Evolutionary conservation across 2,329 filamentous ascomycete genomes (phyloP).

Genomic region (Colletotrichum destructivum): DNA sequence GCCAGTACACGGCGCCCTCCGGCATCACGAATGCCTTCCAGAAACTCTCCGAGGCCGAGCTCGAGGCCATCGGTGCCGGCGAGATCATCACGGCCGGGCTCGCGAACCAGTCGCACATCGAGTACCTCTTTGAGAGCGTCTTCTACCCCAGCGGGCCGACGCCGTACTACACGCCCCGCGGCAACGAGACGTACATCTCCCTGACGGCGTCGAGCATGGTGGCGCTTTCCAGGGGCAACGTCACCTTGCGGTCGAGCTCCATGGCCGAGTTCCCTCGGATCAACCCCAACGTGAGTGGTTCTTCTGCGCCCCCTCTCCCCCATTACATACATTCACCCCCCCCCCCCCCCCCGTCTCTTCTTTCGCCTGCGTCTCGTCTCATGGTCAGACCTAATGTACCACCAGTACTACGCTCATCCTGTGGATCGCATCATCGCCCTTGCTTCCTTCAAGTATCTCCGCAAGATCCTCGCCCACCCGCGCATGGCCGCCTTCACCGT

Average conservation of each 20-base stretch:
- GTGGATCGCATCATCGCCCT: slow-evolving; percentile 52
- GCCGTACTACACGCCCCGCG: slow-evolving; percentile 46
- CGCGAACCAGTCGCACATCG: slow-evolving; percentile 47
- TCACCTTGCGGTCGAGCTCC: slow-evolving; percentile 43
- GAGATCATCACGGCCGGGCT: slow-evolving; percentile 44
- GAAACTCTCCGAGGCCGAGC: slow-evolving; percentile 43
- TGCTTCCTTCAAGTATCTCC: slow-evolving; percentile 52
- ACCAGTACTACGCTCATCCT: slow-evolving; percentile 46
- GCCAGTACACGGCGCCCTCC: slow-evolving; percentile 46
- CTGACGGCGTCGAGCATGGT: slow-evolving; percentile 47
- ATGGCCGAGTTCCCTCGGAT: slow-evolving; percentile 46
- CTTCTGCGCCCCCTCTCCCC: no score
- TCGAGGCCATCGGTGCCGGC: slow-evolving; percentile 44
- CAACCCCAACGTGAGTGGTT: slow-evolving; percentile 45
- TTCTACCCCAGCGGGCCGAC: slow-evolving; percentile 49
- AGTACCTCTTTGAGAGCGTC: slow-evolving; percentile 48
- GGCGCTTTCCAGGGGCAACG: slow-evolving; percentile 45
- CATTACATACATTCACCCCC: no score
- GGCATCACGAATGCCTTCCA: slow-evolving; percentile 48
- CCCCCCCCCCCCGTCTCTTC: no score
- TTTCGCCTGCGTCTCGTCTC: not conserved
- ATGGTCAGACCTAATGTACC: no score
- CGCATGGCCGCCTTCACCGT: slow-evolving; percentile 46
- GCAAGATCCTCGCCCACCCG: slow-evolving; percentile 48
- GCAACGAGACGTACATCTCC: slow-evolving; percentile 48